A percentile compares a stretch with the other conserved stretches of the same genome.
phyloP scores from a whole-genome alignment of 352 stramenopile genomes.

The Globisporangium camurandrum region DNA sequence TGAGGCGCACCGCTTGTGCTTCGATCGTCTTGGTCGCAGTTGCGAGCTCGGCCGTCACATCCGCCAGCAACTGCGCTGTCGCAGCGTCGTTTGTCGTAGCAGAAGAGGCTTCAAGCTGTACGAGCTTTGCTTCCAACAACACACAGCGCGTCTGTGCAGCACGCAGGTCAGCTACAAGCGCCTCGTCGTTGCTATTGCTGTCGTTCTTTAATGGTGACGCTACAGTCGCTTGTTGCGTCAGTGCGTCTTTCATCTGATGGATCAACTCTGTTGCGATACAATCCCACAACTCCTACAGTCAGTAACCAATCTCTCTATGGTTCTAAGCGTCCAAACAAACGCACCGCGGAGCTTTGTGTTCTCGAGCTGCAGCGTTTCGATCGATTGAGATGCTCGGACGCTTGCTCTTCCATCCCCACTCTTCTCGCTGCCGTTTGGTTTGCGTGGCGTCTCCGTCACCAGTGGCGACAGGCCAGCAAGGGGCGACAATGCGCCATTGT shows the following conservation, averaged over 20 bases:
- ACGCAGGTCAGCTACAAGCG: conserved; percentile 17
- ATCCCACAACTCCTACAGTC: neutral
- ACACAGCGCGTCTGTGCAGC: conserved; percentile 35
- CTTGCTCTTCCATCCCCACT: no score
- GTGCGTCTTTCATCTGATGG: conserved; percentile 65
- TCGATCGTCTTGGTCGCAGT: conserved; percentile 36
- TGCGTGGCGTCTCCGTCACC: conserved; percentile 31
- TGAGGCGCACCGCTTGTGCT: conserved; percentile 30
- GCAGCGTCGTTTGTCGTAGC: neutral
- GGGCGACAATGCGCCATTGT: conserved; percentile 46
- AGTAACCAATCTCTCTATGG: neutral
- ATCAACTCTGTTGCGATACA: conserved; percentile 37
- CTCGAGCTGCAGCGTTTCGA: conserved; percentile 32
- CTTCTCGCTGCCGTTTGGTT: no score
- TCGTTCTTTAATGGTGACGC: neutral
- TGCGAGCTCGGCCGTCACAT: conserved; percentile 7
- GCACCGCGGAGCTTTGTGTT: conserved; percentile 48
- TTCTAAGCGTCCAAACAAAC: neutral
- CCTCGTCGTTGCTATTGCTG: neutral
- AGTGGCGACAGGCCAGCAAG: conserved; percentile 39
- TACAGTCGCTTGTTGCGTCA: conserved; percentile 34
- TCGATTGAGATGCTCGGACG: no score
- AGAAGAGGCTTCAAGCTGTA: conserved; percentile 10
- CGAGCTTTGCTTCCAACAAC: conserved; percentile 34
- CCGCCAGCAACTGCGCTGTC: neutral